Evolutionary conservation across 257 asterid species (phyloP).

Genomic region (Solanum clarkiae): DNA sequence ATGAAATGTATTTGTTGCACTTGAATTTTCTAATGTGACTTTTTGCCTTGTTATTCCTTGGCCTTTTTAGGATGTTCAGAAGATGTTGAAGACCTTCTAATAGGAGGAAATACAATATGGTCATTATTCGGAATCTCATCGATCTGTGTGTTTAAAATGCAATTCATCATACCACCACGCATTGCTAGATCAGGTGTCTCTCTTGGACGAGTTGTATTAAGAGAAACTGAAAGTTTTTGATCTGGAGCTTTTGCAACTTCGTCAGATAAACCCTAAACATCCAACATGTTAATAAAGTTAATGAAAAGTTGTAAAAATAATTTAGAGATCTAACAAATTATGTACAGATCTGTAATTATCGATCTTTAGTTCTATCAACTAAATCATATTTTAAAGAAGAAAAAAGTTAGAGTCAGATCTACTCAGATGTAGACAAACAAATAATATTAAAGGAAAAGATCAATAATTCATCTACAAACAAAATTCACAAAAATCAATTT

Average conservation of each 20-base stretch:
- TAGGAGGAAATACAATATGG: neutral
- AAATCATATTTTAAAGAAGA: neutral
- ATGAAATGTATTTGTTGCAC: no score
- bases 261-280: neutral
- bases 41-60: no score
- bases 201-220: neutral
- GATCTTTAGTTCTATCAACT: neutral
- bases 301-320: neutral
- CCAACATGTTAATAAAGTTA: neutral
- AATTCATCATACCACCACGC: neutral
- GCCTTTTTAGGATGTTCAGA: no score
- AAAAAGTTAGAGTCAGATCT: neutral
- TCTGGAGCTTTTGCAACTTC: neutral
- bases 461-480: neutral
- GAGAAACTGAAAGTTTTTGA: neutral
- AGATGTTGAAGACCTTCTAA: no score
- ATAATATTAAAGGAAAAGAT: neutral
- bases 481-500: neutral
- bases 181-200: neutral
- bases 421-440: no score
- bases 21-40: no score
- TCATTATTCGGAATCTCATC: neutral
- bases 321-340: no score
- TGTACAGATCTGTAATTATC: no score
- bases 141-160: neutral